Percentiles rank a stretch among this genome's conserved stretches.
phyloP scores from a whole-genome alignment of 2,329 filamentous ascomycete genomes.

The Calonectria pseudoturangicola region DNA sequence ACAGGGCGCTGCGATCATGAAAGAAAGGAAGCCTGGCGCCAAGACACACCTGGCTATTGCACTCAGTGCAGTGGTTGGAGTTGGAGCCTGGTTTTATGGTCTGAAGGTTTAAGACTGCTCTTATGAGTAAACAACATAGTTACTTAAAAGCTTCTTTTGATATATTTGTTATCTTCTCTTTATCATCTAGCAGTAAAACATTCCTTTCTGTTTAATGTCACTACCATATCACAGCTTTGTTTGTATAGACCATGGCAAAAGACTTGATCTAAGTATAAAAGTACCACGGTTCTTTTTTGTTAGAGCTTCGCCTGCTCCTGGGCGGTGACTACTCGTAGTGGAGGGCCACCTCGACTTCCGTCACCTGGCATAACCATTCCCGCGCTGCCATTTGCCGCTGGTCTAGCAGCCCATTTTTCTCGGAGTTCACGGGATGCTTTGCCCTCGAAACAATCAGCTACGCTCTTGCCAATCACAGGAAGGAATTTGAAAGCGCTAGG shows the following conservation, averaged over 20 bases:
- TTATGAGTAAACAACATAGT: neutral
- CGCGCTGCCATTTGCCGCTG: neutral
- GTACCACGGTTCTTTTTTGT: neutral
- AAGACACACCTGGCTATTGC: neutral
- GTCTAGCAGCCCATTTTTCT: slow-evolving; percentile 37
- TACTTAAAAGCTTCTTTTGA: neutral
- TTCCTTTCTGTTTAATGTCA: neutral
- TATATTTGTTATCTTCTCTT: neutral
- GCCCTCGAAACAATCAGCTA: slow-evolving; percentile 36
- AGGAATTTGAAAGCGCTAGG: slow-evolving; percentile 47
- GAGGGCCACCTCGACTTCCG: slow-evolving; percentile 44
- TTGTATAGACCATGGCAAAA: neutral
- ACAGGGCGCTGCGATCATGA: neutral
- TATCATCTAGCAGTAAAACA: neutral
- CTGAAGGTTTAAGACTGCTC: neutral
- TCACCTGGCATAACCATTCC: slow-evolving; percentile 37
- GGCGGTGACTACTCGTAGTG: slow-evolving; percentile 26
- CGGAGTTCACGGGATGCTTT: slow-evolving; percentile 31
- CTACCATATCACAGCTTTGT: neutral
- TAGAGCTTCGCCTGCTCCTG: slow-evolving; percentile 40
- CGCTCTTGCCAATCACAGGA: slow-evolving; percentile 39
- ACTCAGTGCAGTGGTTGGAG: slow-evolving; percentile 10
- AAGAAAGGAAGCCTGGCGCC: neutral
- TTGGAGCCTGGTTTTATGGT: slow-evolving; percentile 25
- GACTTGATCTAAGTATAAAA: neutral